Base-by-base conservation (phyloP, 768 basidiomycete genomes). In the Chlorophyllum brunneum region DNA sequence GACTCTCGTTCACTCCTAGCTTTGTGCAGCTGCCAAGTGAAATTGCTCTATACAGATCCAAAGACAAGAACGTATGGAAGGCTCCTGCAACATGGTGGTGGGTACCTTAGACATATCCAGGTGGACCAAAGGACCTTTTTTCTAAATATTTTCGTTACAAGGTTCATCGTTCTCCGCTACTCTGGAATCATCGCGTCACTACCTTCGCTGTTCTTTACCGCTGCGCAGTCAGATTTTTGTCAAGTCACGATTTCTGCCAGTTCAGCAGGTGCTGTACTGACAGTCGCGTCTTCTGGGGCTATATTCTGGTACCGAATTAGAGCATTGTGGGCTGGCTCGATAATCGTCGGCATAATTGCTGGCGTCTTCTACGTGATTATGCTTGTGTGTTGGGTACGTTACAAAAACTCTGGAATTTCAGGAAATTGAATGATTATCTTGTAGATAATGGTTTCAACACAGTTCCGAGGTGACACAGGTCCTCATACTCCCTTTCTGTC, bases 61-160 rank as follows among this genome's bases (percentile, higher is more conserved):
- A 33, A 13, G 48, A 50, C 27, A 50, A 41, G 20, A 41, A 41
- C 22, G 6, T 50, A 5, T 50, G 48, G 48, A 50, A 30, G 29
- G 18, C 48, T 31, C 48, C 48, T 16, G 37, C 20, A 37, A 50
- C 48, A 2, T 50, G 48, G 48, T 50, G 48, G 48, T 50, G n/a
- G 23, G 48, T 15, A 30, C 24, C 5, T 24, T 20, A 8, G 5
- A 31, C 30, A n/a, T n/a, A n/a, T n/a, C n/a, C n/a, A 16, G 7
- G 9, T 4, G 24, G 5, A 34, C 34, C 8, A 7, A 10, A 16
- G 16, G 13, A 15, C 3, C 15, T 5, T 47, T 10, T 47, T 13
- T 4, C 38, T 40, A 4, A 33, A 15, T 40, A 13, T 3, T 5
- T 22, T 6, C 38, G 4, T 13, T 2, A 15, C 10, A 29, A 50